These are phyloP conservation scores for Chaetomium globosum DNA, from an alignment of 2,329 filamentous ascomycete genomes.

Conservation along the genomic window DNA sequence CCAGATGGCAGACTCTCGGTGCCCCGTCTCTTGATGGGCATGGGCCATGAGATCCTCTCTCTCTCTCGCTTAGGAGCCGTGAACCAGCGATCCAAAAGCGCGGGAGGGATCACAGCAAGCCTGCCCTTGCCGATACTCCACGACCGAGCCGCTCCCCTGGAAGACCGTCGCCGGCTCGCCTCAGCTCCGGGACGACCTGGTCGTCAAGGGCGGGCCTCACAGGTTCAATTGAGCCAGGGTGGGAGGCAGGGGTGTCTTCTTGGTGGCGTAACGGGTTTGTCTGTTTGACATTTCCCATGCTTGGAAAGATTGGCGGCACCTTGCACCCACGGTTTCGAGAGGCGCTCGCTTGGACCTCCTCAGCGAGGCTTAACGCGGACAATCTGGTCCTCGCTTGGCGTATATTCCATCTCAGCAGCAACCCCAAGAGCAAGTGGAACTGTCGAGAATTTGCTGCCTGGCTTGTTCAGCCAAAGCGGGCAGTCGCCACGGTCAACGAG, in stretches of 20 bases:
- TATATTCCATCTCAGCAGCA: not conserved
- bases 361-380: not conserved
- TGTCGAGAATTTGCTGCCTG: not conserved
- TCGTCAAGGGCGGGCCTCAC: conserved; percentile 29
- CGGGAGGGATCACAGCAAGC: conserved; percentile 16
- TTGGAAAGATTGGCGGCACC: conserved; percentile 22
- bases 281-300: conserved; percentile 16
- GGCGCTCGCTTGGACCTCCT: conserved; percentile 27
- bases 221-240: conserved; percentile 17
- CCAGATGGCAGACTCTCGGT: conserved; percentile 21
- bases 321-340: conserved; percentile 29
- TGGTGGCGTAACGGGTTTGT: conserved; percentile 15
- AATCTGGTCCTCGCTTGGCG: too few relatives aligned
- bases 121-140: conserved; percentile 13
- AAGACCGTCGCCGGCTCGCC: conserved; percentile 31
- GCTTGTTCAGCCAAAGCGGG: not conserved
- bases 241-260: conserved; percentile 14
- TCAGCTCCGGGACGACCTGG: conserved; percentile 36
- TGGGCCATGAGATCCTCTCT: conserved; percentile 29
- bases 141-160: conserved; percentile 29
- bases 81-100: conserved; percentile 30
- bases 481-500: not conserved
- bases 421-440: not conserved
- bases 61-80: conserved; percentile 24
- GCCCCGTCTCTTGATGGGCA: conserved; percentile 32